Evolutionary conservation across 116 monocot genomes (phyloP).

Genomic region (Thalassia testudinum): DNA sequence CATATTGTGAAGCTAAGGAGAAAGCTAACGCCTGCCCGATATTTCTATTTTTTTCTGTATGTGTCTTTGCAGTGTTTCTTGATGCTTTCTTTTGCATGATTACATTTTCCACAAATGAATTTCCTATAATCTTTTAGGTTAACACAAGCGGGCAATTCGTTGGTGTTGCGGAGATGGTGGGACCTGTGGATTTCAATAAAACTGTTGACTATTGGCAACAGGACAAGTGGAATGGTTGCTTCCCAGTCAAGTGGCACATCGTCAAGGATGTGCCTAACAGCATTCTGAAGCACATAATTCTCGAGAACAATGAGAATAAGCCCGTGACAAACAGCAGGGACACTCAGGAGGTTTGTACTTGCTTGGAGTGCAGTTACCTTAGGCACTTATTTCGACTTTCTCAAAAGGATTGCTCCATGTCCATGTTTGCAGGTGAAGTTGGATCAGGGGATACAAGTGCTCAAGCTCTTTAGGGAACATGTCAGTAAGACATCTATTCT

Average conservation of each 20-base stretch:
- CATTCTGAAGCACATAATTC: conserved; percentile 65
- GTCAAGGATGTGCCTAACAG: conserved; percentile 94
- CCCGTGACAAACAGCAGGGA: conserved; percentile 97
- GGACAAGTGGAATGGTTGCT: conserved; percentile 94
- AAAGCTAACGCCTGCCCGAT: conserved; percentile 43
- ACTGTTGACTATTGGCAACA: conserved; percentile 94
- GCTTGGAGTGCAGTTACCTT: not conserved
- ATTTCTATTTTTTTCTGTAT: conserved; percentile 82
- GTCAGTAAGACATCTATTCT: conserved; percentile 51
- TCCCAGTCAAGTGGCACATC: conserved; percentile 94
- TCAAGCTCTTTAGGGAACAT: conserved; percentile 78
- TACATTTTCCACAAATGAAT: too few species aligned
- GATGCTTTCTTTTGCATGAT: too few species aligned
- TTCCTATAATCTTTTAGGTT: conserved; percentile 26
- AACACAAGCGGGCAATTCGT: conserved; percentile 94
- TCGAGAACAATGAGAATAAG: conserved; percentile 97
- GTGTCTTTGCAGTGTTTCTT: not conserved
- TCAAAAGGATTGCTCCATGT: not conserved
- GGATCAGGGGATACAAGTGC: conserved; percentile 72
- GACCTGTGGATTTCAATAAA: conserved; percentile 94
- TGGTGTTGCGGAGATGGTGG: conserved; percentile 90
- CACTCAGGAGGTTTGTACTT: conserved; percentile 66
- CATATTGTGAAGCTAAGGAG: conserved; percentile 50
- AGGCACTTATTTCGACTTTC: not conserved
- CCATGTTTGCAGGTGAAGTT: conserved; percentile 44